phyloP scores from a whole-genome alignment of 257 asterid genomes.

The Solanum bulbocastanum region DNA sequence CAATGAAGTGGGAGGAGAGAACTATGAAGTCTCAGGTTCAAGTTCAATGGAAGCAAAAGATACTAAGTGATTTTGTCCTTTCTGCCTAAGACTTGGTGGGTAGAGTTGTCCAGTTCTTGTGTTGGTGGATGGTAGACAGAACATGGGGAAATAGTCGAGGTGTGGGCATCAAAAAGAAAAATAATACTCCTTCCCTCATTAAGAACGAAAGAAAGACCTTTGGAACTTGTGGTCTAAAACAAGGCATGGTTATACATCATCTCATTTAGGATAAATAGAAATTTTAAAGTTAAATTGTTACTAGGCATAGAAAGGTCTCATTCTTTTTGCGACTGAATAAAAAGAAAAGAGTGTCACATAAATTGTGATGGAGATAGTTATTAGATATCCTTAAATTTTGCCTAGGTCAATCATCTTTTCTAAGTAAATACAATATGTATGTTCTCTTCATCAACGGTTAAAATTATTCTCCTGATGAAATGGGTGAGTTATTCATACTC shows the following conservation, averaged over 20 bases:
- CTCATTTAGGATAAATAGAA: not conserved
- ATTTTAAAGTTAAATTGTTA: not conserved
- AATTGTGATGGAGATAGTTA: not conserved
- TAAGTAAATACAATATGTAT: not conserved
- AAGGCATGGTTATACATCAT: not conserved
- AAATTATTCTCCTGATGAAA: not conserved
- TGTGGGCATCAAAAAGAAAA: not conserved
- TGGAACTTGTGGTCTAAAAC: not conserved
- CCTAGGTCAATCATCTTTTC: not conserved
- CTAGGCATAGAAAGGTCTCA: not conserved
- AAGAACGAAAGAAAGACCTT: not conserved
- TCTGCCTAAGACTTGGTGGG: not conserved
- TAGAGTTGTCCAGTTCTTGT: not conserved
- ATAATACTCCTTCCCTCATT: not conserved
- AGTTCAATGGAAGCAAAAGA: not conserved
- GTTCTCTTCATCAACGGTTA: not conserved
- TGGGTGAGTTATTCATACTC: not conserved
- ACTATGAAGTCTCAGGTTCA: not conserved
- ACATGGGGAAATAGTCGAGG: not conserved
- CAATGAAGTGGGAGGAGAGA: not conserved
- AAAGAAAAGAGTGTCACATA: not conserved
- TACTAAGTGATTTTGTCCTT: not conserved
- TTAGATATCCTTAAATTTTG: not conserved
- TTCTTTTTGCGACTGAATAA: not conserved
- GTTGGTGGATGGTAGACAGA: not conserved